A percentile compares a stretch with the other conserved stretches of the same genome.
Conservation (phyloP, 2,329 filamentous ascomycete genomes). For the Hortaea werneckii region DNA sequence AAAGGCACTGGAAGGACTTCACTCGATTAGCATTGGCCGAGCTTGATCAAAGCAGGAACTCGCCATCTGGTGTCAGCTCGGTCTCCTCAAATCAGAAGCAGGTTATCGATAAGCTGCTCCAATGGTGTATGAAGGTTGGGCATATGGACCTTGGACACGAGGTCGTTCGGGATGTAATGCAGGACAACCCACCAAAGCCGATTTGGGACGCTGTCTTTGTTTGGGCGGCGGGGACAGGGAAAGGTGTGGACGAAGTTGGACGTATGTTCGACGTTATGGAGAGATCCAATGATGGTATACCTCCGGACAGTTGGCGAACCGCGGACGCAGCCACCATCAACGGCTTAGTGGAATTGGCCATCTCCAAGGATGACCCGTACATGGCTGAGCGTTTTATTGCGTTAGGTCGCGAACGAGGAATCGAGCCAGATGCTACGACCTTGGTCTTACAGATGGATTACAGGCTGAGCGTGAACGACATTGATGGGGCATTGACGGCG, state of each 20-base stretch:
- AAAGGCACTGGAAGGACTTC: no score
- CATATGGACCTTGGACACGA: conserved; percentile 52
- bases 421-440: conserved; percentile 59
- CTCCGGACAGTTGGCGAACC: conserved; percentile 36
- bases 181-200: conserved; percentile 18
- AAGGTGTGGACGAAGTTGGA: conserved; percentile 60
- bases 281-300: conserved; percentile 15
- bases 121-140: conserved; percentile 30
- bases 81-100: not conserved
- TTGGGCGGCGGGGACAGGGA: conserved; percentile 64
- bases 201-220: conserved; percentile 64
- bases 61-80: no score
- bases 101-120: conserved; percentile 1
- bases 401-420: conserved; percentile 53
- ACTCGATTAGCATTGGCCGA: no score
- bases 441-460: conserved; percentile 67
- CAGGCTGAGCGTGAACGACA: conserved; percentile 60
- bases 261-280: conserved; percentile 62
- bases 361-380: conserved; percentile 57
- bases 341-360: conserved; percentile 60
- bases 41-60: no score
- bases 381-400: conserved; percentile 63
- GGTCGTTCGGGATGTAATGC: conserved; percentile 40
- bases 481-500: conserved; percentile 57
- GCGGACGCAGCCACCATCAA: conserved; percentile 70